phyloP scores from a whole-genome alignment of 805 yeast genomes.

The Metschnikowia orientalis region DNA sequence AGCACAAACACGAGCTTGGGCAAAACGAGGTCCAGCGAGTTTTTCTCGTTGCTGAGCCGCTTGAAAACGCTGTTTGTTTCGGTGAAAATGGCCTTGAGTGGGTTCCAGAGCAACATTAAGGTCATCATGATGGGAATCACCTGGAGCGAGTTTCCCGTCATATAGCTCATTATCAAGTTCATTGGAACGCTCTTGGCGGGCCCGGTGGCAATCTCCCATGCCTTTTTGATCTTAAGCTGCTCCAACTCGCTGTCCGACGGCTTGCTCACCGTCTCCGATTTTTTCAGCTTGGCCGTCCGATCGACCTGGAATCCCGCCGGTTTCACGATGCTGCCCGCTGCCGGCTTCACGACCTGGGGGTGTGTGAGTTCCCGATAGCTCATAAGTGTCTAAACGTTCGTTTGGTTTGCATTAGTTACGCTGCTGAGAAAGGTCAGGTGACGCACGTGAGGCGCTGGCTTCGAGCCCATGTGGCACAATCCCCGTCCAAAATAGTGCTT shows the following conservation, averaged over 20 bases:
- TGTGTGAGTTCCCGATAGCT: constrained; percentile 11
- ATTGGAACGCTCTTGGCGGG: constrained; percentile 86
- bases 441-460: no score
- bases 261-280: constrained; percentile 10
- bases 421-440: neutral
- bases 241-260: constrained; percentile 24
- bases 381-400: no score
- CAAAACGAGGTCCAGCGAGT: constrained; percentile 26
- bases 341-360: constrained; percentile 10
- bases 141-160: constrained; percentile 88
- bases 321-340: constrained; percentile 7
- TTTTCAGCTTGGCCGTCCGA: constrained; percentile 3
- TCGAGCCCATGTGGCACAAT: no score
- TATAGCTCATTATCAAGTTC: constrained; percentile 85
- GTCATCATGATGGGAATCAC: constrained; percentile 90
- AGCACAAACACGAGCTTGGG: constrained; percentile 47
- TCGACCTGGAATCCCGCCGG: constrained; percentile 21
- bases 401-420: no score
- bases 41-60: constrained; percentile 38
- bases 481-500: no score
- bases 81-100: constrained; percentile 64
- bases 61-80: constrained; percentile 54
- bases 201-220: constrained; percentile 80
- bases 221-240: constrained; percentile 52
- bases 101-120: constrained; percentile 72